These are phyloP conservation scores for Pseudognaphalium luteoalbum DNA, from an alignment of 129 eudicot species.

Conservation along the genomic window DNA sequence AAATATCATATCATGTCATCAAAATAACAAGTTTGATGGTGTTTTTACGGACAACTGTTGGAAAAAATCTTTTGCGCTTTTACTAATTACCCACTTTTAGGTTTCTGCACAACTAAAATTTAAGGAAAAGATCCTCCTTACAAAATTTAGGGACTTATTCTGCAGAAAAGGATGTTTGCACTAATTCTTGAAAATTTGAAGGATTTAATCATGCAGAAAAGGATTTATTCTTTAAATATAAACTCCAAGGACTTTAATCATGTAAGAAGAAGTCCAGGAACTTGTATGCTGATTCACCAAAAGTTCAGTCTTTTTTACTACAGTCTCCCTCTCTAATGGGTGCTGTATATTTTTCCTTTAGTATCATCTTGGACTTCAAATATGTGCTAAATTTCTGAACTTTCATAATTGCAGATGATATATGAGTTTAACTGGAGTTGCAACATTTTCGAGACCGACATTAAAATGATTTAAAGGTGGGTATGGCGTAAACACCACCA, in stretches of 20 bases:
- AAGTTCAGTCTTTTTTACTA: not conserved
- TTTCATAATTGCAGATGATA: slow-evolving; percentile 21
- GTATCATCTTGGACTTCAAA: not conserved
- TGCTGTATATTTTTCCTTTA: too few species aligned
- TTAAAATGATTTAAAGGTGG: slow-evolving; percentile 5
- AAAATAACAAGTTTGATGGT: not conserved
- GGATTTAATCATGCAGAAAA: not conserved
- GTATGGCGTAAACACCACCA: slow-evolving; percentile 1
- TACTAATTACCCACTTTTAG: not conserved
- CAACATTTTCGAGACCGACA: slow-evolving; percentile 2
- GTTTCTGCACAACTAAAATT: too few species aligned
- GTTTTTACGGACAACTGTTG: not conserved
- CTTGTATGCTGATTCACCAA: not conserved
- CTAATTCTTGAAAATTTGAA: too few species aligned
- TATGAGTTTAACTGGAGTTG: slow-evolving; percentile 4
- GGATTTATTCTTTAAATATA: not conserved
- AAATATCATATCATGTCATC: not conserved
- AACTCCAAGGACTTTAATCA: not conserved
- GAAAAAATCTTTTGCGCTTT: not conserved
- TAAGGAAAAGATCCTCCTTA: too few species aligned
- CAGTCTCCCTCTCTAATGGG: not conserved
- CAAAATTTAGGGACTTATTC: too few species aligned
- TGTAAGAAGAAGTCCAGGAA: not conserved
- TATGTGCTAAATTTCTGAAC: slow-evolving; percentile 9
- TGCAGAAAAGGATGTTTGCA: too few species aligned